Evolutionary conservation across 2,329 filamentous ascomycete genomes (phyloP).

Genomic region (Diaporthe velutina): DNA sequence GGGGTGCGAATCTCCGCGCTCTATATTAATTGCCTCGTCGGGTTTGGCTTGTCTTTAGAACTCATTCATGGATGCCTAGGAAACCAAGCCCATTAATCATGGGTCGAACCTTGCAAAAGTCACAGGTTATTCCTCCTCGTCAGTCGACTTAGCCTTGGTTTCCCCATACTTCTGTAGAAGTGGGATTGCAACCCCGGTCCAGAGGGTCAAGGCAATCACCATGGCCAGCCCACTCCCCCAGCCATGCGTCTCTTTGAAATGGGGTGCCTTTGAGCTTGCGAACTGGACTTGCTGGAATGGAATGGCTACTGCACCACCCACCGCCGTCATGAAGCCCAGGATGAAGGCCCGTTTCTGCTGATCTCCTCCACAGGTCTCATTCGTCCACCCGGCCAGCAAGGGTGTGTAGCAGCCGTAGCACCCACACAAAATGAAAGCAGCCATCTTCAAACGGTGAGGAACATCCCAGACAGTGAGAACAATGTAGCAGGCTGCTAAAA

Average conservation of each 20-base stretch:
- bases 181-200: constrained; percentile 50
- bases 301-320: constrained; percentile 53
- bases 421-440: constrained; percentile 54
- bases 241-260: constrained; percentile 51
- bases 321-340: constrained; percentile 54
- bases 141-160: constrained; percentile 29
- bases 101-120: not conserved
- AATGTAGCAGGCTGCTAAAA: constrained; percentile 53
- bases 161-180: constrained; percentile 43
- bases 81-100: not conserved
- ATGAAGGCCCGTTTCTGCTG: constrained; percentile 58
- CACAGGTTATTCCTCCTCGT: constrained; percentile 26
- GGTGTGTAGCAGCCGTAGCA: constrained; percentile 58
- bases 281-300: constrained; percentile 56
- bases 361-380: constrained; percentile 56
- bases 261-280: constrained; percentile 52
- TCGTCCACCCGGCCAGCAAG: constrained; percentile 55
- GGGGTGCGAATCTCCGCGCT: too few relatives aligned
- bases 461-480: constrained; percentile 55
- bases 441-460: constrained; percentile 53
- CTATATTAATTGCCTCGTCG: not conserved
- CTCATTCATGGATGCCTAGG: not conserved
- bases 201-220: constrained; percentile 50
- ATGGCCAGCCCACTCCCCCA: constrained; percentile 51
- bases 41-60: not conserved